Evolutionary conservation across 2,329 filamentous ascomycete species (phyloP).

Genomic region (Fusarium annulatum): DNA sequence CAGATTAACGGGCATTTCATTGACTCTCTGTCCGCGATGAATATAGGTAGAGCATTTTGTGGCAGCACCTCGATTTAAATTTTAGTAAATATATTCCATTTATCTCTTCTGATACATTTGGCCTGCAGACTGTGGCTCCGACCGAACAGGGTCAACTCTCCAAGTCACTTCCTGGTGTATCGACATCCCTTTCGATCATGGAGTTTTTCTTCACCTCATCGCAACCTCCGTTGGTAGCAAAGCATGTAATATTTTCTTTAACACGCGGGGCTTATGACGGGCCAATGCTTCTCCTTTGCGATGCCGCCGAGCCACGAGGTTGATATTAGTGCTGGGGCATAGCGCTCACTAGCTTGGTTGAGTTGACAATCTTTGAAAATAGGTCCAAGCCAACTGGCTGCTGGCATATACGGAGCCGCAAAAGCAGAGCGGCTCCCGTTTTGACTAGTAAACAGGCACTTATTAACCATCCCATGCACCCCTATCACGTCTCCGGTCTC

Average conservation of each 20-base stretch:
- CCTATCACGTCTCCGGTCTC: constrained; percentile 2
- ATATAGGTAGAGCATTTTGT: constrained; percentile 24
- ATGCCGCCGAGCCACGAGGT: neutral
- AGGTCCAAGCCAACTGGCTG: constrained; percentile 1
- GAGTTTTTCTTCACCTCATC: neutral
- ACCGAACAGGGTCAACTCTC: neutral
- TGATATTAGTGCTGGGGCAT: constrained; percentile 8
- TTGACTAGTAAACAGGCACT: constrained; percentile 8
- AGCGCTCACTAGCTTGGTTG: neutral
- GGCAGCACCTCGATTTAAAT: constrained; percentile 1
- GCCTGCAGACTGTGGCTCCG: neutral
- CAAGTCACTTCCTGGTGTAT: neutral
- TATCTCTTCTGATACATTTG: neutral
- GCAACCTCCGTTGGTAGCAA: constrained; percentile 1
- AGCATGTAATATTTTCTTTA: neutral
- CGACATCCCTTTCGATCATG: neutral
- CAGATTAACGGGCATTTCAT: constrained; percentile 33
- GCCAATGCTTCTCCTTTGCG: constrained; percentile 9
- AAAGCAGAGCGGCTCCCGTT: constrained; percentile 23
- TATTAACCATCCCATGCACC: neutral
- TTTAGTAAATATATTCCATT: constrained; percentile 1
- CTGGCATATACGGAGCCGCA: constrained; percentile 38
- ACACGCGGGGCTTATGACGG: constrained; percentile 11
- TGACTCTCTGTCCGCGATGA: neutral
- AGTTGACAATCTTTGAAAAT: constrained; percentile 2